Conservation (phyloP, 2,329 filamentous ascomycete genomes). For the Hypoxylon sp. region DNA sequence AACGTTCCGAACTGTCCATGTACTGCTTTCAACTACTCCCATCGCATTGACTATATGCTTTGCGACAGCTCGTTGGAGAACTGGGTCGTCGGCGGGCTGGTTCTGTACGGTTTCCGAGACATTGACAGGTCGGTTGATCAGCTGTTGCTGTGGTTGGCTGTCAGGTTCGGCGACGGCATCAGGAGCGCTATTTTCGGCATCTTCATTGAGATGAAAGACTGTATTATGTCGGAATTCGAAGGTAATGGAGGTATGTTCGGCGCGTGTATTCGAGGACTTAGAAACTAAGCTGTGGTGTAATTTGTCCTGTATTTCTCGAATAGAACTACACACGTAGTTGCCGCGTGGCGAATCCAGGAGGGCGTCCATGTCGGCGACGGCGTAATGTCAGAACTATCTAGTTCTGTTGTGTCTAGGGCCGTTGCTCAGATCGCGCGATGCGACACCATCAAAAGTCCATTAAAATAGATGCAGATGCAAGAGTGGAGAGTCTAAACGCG, state of each 20-base stretch:
- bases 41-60: constrained; percentile 62
- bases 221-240: constrained; percentile 62
- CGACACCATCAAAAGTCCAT: constrained; percentile 14
- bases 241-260: constrained; percentile 62
- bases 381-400: background rate
- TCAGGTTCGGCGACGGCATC: constrained; percentile 46
- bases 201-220: constrained; percentile 58
- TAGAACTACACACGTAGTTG: constrained; percentile 54
- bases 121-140: constrained; percentile 56
- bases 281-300: constrained; percentile 58
- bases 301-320: constrained; percentile 63
- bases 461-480: constrained; percentile 19
- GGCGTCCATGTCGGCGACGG: constrained; percentile 49
- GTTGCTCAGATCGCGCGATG: constrained; percentile 20
- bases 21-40: constrained; percentile 61
- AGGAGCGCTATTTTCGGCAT: constrained; percentile 54
- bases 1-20: constrained; percentile 63
- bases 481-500: constrained; percentile 36
- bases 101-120: constrained; percentile 62
- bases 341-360: constrained; percentile 51
- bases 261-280: constrained; percentile 62
- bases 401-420: constrained; percentile 3
- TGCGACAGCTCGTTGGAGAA: constrained; percentile 63
- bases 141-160: constrained; percentile 47
- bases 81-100: constrained; percentile 63